These are phyloP conservation scores for Teratosphaeria gauchensis DNA, from an alignment of 2,329 filamentous ascomycete genomes.

Conservation along the genomic window DNA sequence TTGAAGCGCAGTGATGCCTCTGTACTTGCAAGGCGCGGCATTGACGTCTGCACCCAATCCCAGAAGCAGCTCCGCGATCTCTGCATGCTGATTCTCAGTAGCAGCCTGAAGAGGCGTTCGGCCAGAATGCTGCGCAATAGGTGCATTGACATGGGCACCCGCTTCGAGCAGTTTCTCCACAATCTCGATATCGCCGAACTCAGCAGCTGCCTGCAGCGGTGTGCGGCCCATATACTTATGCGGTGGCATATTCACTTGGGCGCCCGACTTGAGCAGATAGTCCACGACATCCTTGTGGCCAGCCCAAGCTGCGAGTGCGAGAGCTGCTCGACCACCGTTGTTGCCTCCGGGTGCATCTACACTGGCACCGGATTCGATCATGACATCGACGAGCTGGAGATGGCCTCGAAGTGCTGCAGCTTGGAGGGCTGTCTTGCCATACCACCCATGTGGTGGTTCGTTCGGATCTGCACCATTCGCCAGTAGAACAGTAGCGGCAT, in stretches of 20 bases:
- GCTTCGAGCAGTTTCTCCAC: conserved; percentile 7
- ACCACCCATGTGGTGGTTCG: conserved; percentile 13
- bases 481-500: background rate
- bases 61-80: conserved; percentile 9
- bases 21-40: conserved; percentile 8
- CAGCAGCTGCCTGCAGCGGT: conserved; percentile 13
- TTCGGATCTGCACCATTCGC: background rate
- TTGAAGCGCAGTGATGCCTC: conserved; percentile 13
- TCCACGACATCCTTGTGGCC: conserved; percentile 10
- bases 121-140: conserved; percentile 7
- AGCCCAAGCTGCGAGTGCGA: conserved; percentile 11
- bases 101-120: conserved; percentile 12
- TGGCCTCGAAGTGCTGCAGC: conserved; percentile 11
- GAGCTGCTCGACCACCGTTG: conserved; percentile 10
- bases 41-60: conserved; percentile 9
- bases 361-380: conserved; percentile 9
- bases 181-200: conserved; percentile 9
- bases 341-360: conserved; percentile 13
- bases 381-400: conserved; percentile 7
- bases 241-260: conserved; percentile 9
- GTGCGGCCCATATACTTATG: conserved; percentile 14
- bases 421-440: conserved; percentile 17
- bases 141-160: conserved; percentile 9
- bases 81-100: conserved; percentile 6
- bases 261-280: conserved; percentile 8